Conservation (phyloP, 1,139 yeast species). For the Blastobotrys persicus region DNA sequence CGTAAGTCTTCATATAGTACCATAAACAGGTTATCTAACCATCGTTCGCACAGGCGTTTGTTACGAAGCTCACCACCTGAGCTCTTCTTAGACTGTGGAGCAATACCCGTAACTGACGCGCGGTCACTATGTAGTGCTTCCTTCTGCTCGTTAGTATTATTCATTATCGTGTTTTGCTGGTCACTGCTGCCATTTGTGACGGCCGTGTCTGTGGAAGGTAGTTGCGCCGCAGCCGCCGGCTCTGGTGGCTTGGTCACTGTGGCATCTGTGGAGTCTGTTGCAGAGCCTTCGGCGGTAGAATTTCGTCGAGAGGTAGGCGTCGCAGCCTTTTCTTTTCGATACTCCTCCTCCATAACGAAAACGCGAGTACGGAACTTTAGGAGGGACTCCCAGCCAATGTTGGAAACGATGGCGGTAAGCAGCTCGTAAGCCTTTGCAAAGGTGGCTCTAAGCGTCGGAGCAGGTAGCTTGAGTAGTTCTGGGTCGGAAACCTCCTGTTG, state of each 20-base stretch:
- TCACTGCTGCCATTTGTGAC: background rate
- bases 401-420: constrained; percentile 63
- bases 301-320: constrained; percentile 31
- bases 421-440: constrained; percentile 77
- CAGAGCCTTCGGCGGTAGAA: constrained; percentile 16
- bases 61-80: constrained; percentile 43
- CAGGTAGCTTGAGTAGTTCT: constrained; percentile 67
- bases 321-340: constrained; percentile 40
- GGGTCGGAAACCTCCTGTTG: constrained; percentile 58
- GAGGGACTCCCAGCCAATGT: constrained; percentile 88
- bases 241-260: constrained; percentile 11
- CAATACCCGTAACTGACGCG: constrained; percentile 10
- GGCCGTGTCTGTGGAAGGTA: constrained; percentile 3
- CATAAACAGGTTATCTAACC: constrained; percentile 89
- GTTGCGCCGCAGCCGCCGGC: constrained; percentile 9
- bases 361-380: constrained; percentile 76
- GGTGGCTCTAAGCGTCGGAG: constrained; percentile 72
- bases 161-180: background rate
- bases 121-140: constrained; percentile 25
- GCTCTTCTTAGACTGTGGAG: background rate
- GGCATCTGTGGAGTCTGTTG: constrained; percentile 16
- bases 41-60: constrained; percentile 88
- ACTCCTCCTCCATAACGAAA: constrained; percentile 95
- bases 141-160: constrained; percentile 33
- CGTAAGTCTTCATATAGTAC: constrained; percentile 85